Base-by-base conservation (phyloP, 306 rosid genomes). In the Castanopsis chinensis region DNA sequence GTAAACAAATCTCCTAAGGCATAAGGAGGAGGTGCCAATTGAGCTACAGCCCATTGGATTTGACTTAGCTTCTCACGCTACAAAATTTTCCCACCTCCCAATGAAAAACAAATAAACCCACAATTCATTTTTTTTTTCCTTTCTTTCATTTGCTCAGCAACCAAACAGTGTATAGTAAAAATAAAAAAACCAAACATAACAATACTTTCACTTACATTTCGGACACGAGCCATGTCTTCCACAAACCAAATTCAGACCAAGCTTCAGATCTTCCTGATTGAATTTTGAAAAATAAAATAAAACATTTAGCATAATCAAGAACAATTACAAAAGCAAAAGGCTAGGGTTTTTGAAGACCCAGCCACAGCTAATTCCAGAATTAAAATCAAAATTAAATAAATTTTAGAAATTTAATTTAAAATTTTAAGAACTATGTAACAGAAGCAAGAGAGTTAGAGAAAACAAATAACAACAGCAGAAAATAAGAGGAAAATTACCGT, bases 161-260 rank as follows among this genome's bases (percentile, higher is more conserved):
- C 71, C 80, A 81, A 78, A 82, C 82, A 76, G 8, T 21, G 49
- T 53, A 3, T 49, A 12, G 53, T 49, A 49, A 49, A 49, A 49
- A 10, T 49, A 0, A 27, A 0, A 27, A 12, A 41, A 2, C 54
- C 45, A 65, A 25, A 43, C 58, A 54, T 61, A 54, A 4, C 12
- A 58, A 43, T 4, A 58, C 15, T 19, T 4, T 43, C 10, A 64
- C 88, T 84, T 79, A 87, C 90, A 51, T 85, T 85, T 73, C 33
- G 45, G 41, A 87, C 58, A 45, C 90, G 90, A 77, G 90, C 90
- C 90, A 87, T 87, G 63, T 63, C 70, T 78, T 72, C 53, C 41
- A 4, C 76, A 37, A 79, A 35, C 20, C 53, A 49, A 49, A 49
- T 49, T 49, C 53, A 49, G 53, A 5, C 17, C 17, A 49, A 49